Evolutionary conservation across 805 yeast species (phyloP).

Genomic region (Naumovozyma dairenensis): DNA sequence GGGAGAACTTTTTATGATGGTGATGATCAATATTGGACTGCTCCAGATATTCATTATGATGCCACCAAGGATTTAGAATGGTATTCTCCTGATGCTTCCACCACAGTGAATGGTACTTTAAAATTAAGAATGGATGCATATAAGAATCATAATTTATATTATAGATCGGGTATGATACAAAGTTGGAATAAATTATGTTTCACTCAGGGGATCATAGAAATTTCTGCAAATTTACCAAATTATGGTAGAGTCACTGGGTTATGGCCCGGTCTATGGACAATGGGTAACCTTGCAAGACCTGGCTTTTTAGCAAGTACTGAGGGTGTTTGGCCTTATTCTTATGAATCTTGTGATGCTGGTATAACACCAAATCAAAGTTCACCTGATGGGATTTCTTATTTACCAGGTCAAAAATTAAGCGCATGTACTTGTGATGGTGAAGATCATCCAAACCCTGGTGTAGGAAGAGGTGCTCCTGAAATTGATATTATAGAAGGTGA

Average conservation of each 20-base stretch:
- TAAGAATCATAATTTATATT: conserved; percentile 63
- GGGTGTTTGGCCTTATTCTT: conserved; percentile 89
- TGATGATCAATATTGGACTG: conserved; percentile 84
- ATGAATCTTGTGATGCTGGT: conserved; percentile 79
- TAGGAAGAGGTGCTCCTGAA: conserved; percentile 89
- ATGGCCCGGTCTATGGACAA: conserved; percentile 92
- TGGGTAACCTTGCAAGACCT: conserved; percentile 85
- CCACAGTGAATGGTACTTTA: conserved; percentile 63
- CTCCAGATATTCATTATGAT: conserved; percentile 67
- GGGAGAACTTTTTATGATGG: conserved; percentile 83
- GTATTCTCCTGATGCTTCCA: conserved; percentile 84
- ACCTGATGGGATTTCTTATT: conserved; percentile 71
- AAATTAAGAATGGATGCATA: conserved; percentile 65
- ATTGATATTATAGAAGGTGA: conserved; percentile 85
- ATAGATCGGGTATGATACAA: conserved; percentile 83
- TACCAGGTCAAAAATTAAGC: conserved; percentile 71
- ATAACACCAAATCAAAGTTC: conserved; percentile 86
- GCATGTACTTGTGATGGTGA: conserved; percentile 71
- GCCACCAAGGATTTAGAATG: conserved; percentile 85
- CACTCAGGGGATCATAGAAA: conserved; percentile 70
- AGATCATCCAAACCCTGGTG: conserved; percentile 79
- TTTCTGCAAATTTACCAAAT: conserved; percentile 66
- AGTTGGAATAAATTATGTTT: conserved; percentile 84
- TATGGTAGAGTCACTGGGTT: conserved; percentile 65
- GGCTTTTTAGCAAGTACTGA: conserved; percentile 79